A percentile compares a stretch with the other conserved stretches of the same genome.
These are phyloP conservation scores for Chondrus crispus DNA, from an alignment of 23 red algal genomes.

Conservation along the genomic window DNA sequence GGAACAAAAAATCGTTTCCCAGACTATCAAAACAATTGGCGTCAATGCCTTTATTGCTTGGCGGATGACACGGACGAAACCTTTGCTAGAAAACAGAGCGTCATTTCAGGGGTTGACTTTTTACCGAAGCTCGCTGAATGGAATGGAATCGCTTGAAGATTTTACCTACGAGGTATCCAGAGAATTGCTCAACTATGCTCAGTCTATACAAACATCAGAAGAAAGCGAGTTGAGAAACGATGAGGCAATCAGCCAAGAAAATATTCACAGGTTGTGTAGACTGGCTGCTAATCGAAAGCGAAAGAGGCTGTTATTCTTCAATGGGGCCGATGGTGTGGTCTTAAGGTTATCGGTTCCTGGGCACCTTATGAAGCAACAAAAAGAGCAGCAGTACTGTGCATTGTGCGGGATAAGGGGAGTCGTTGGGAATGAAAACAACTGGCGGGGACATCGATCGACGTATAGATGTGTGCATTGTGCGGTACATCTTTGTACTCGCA, in stretches of 20 bases:
- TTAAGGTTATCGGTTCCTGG: neutral
- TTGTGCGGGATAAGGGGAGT: neutral
- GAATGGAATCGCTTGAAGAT: no score
- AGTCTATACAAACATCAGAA: no score
- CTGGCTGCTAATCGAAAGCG: neutral
- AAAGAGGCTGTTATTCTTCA: conserved; percentile 9
- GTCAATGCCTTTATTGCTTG: neutral
- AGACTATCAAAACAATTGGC: neutral
- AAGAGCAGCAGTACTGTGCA: neutral
- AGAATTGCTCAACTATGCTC: no score
- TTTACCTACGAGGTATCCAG: no score
- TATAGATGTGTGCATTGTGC: neutral
- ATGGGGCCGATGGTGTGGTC: neutral
- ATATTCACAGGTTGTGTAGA: no score
- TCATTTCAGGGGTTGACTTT: no score
- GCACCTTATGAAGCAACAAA: conserved; percentile 5
- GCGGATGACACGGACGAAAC: no score
- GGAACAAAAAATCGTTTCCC: neutral
- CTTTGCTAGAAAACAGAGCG: no score
- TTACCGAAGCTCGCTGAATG: no score
- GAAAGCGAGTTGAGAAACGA: no score
- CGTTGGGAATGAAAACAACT: neutral
- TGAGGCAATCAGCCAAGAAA: no score
- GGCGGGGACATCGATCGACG: neutral
- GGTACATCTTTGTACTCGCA: neutral